These are phyloP conservation scores for Austroboletus niveus DNA, from an alignment of 1,284 basidiomycete genomes.

Conservation along the genomic window DNA sequence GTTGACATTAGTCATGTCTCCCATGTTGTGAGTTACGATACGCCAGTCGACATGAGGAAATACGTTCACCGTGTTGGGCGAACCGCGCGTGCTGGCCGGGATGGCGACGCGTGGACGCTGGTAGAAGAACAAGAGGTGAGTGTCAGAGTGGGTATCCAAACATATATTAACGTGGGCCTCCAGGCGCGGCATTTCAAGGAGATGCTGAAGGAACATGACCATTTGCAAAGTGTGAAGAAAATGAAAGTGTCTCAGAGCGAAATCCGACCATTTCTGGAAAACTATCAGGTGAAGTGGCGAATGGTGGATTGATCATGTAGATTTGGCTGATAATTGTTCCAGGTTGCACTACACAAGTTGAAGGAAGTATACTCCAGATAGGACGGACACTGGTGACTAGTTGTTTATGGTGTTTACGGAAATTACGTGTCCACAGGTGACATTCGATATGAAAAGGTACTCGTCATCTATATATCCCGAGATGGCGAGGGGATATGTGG, in stretches of 20 bases:
- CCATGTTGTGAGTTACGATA: constrained; percentile 94
- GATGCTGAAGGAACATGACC: constrained; percentile 77
- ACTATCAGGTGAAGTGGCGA: constrained; percentile 59
- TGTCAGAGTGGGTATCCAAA: not conserved
- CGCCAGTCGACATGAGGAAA: constrained; percentile 95
- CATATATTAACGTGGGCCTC: not conserved
- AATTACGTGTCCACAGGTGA: too few relatives aligned
- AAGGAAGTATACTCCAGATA: constrained; percentile 36
- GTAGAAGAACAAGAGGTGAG: constrained; percentile 93
- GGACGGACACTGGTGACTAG: not conserved
- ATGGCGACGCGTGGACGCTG: constrained; percentile 89
- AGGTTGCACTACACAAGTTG: constrained; percentile 39
- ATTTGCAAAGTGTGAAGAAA: constrained; percentile 71
- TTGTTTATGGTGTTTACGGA: too few relatives aligned
- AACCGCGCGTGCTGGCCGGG: constrained; percentile 87
- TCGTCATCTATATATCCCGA: too few relatives aligned
- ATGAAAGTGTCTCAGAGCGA: constrained; percentile 68
- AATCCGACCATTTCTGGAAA: constrained; percentile 50
- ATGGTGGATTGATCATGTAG: constrained; percentile 1
- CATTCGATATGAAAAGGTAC: too few relatives aligned
- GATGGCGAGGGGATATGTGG: too few relatives aligned
- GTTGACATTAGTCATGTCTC: constrained; percentile 91
- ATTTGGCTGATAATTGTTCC: not conserved
- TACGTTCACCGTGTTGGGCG: constrained; percentile 96
- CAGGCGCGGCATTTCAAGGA: constrained; percentile 88